Base-by-base conservation (phyloP, 2,329 filamentous ascomycete species). In the Ophiosphaerella narmari region DNA sequence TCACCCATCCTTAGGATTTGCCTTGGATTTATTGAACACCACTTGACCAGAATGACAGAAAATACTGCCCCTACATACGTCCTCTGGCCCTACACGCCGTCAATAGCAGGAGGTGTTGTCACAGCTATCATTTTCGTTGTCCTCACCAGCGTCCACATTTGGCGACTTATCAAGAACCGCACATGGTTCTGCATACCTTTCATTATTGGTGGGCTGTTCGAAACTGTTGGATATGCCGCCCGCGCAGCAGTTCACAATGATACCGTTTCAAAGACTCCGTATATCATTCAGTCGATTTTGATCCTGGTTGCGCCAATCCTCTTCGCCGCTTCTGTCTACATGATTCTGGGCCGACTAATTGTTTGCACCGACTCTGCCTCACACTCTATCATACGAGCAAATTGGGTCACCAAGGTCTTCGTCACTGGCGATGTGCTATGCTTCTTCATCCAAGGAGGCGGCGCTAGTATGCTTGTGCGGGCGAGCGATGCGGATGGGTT, bases 391-490 rank as follows among this genome's bases (percentile, higher is more conserved):
- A 71, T 82, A 37, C 59, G 68, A 1, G 66, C 72, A 1, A 71
- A 51, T 7, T 78, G 77, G 74, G 65, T 85, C 5, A 84, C 82
- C 3, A 80, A 76, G 46, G 71, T 80, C 32, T 86, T 86, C 51
- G 82, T 86, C 4, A 43, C 65, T 6, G 80, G 82, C 31, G 83
- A 86, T 55, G 62, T 84, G 3, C 41, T 82, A 5, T 80, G 78
- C 2, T 81, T 86, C 60, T 29, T 78, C 2, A 65, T 83, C 3
- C 82, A 85, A 62, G 72, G 71, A 12, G 71, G 69, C 24, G 80
- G 79, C 24, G 78, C 76, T n/a, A 78, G 75, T 32, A 75, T 77
- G 12, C 63, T 79, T 12, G 58, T 61, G 7, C 50, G 57, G 29
- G 63, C 69, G 0, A 64, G 64, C 1, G 62, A 66, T 23, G 18